Evolutionary conservation across 495 filamentous ascomycete species (phyloP).

Genomic region (Talaromyces ruber): DNA sequence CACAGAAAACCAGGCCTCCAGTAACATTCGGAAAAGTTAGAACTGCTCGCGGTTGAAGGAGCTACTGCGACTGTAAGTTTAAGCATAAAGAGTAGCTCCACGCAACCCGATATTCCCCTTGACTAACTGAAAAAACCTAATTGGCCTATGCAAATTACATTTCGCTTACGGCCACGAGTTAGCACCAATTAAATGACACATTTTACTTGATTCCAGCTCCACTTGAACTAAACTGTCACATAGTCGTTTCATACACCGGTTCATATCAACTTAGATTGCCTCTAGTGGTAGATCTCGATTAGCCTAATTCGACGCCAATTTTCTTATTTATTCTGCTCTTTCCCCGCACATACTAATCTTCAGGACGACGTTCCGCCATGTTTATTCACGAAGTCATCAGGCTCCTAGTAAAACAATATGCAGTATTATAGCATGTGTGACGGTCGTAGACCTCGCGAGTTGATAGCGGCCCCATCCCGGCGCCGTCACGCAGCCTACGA

Average conservation of each 20-base stretch:
- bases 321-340: no score
- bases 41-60: not conserved
- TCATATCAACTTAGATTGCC: not conserved
- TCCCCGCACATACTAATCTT: no score
- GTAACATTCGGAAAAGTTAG: not conserved
- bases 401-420: no score
- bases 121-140: not conserved
- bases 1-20: not conserved
- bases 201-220: not conserved
- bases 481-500: no score
- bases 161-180: not conserved
- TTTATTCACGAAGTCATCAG: no score
- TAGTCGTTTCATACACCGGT: not conserved
- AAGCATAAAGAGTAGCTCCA: not conserved
- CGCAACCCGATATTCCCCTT: not conserved
- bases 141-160: not conserved
- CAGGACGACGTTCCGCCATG: not conserved
- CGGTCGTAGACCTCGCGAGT: no score
- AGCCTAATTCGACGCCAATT: not conserved
- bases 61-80: not conserved
- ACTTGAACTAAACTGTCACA: not conserved
- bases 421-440: no score
- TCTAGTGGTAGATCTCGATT: not conserved
- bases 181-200: not conserved
- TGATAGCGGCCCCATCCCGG: no score